These are phyloP conservation scores for Euphrasia confusa DNA, from an alignment of 257 asterid species.

Conservation along the genomic window DNA sequence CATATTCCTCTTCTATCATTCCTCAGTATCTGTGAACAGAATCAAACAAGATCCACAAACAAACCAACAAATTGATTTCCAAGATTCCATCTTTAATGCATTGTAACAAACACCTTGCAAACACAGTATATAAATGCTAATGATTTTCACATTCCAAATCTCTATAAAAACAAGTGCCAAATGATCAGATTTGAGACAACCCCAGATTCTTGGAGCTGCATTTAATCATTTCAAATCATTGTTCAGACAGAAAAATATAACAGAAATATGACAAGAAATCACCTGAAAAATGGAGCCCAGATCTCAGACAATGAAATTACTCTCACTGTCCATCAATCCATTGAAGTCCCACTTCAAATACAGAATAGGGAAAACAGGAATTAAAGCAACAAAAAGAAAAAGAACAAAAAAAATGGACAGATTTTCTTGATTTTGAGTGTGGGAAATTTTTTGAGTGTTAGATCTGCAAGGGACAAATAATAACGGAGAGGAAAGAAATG, in stretches of 20 bases:
- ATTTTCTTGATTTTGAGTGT: background rate
- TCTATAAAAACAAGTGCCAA: conserved; percentile 2
- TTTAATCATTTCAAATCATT: conserved; percentile 15
- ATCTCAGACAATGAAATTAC: conserved; percentile 23
- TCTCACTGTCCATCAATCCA: conserved; percentile 21
- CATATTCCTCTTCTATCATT: conserved; percentile 34
- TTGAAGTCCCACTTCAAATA: conserved; percentile 17
- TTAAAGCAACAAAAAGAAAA: background rate
- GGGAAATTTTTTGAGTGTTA: conserved; percentile 18
- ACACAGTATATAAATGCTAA: conserved; percentile 8
- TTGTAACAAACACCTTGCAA: conserved; percentile 4
- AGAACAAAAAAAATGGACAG: background rate
- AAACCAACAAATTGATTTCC: background rate
- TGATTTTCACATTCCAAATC: conserved; percentile 7
- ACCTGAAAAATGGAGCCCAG: conserved; percentile 36
- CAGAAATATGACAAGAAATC: conserved; percentile 15
- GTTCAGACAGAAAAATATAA: background rate
- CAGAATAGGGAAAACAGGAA: background rate
- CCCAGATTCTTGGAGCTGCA: conserved; percentile 3
- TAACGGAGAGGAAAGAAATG: conserved; percentile 19
- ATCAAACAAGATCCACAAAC: conserved; percentile 13
- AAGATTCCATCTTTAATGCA: conserved; percentile 19
- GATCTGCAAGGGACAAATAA: conserved; percentile 24
- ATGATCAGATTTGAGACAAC: conserved; percentile 14
- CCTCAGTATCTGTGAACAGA: conserved; percentile 19